Percentiles rank a stretch among this genome's conserved stretches.
phyloP scores from a whole-genome alignment of 176 grass and related monocot genomes.

The Rhynchospora breviuscula region DNA sequence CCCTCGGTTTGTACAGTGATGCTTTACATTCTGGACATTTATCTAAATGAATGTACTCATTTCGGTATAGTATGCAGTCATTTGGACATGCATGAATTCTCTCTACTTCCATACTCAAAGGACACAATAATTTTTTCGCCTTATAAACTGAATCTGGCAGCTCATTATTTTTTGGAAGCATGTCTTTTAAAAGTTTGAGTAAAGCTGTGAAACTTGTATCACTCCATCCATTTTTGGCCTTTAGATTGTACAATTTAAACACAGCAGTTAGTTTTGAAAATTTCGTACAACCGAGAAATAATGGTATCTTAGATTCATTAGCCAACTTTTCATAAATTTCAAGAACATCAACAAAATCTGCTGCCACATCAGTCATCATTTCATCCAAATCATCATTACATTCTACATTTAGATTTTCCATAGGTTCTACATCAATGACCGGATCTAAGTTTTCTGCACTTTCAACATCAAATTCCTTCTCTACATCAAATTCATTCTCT shows the following conservation, averaged over 20 bases:
- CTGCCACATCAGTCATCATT: background rate
- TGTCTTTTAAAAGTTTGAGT: background rate
- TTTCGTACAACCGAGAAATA: background rate
- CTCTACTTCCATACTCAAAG: background rate
- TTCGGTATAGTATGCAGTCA: constrained; percentile 17
- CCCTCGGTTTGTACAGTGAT: background rate
- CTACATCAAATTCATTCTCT: too few relatives aligned
- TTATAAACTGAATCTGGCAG: constrained; percentile 21
- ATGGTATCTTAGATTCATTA: background rate
- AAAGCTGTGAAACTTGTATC: background rate
- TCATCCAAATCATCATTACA: background rate
- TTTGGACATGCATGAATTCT: constrained; percentile 27
- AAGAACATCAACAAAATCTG: background rate
- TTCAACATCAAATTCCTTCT: too few relatives aligned
- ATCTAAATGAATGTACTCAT: background rate
- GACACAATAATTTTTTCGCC: constrained; percentile 16
- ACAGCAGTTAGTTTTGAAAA: background rate
- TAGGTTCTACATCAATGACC: background rate
- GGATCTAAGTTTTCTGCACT: too few relatives aligned
- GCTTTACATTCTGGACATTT: background rate
- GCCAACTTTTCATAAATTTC: background rate
- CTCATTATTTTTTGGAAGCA: background rate
- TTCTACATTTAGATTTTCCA: background rate
- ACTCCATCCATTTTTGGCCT: background rate
- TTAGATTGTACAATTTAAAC: background rate